Conservation (phyloP, 495 filamentous ascomycete species). For the Lophiotrema nucula region DNA sequence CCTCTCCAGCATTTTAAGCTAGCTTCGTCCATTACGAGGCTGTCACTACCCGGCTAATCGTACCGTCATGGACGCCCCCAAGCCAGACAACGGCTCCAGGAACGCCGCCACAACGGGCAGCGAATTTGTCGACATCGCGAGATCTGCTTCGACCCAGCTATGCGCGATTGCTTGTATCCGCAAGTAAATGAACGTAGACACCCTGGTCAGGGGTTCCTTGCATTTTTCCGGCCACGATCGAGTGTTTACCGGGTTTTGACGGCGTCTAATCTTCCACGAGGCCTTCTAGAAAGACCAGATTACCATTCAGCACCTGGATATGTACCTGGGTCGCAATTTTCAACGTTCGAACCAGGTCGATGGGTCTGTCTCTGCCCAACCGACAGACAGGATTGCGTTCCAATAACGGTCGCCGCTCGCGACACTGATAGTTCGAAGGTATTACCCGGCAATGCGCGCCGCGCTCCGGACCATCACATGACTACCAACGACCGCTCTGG, state of each 20-base stretch:
- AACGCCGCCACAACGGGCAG: not conserved
- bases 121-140: not conserved
- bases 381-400: not conserved
- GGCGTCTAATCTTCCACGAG: not conserved
- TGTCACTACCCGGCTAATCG: too few species aligned
- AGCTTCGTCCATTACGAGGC: too few species aligned
- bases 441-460: not conserved
- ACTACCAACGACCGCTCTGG: not conserved
- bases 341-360: conserved; percentile 11
- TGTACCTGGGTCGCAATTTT: not conserved
- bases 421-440: not conserved
- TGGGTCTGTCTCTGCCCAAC: conserved; percentile 5
- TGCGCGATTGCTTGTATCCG: too few species aligned
- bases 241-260: not conserved
- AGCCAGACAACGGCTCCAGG: too few species aligned
- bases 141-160: too few species aligned
- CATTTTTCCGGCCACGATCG: not conserved
- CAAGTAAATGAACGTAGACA: not conserved
- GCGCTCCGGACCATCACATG: not conserved
- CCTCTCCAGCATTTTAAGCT: too few species aligned
- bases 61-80: too few species aligned
- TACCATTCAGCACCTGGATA: not conserved
- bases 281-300: conserved; percentile 6
- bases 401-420: not conserved
- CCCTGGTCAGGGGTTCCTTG: not conserved